phyloP scores from a whole-genome alignment of 768 basidiomycete genomes.

The Boletus reticuloceps region DNA sequence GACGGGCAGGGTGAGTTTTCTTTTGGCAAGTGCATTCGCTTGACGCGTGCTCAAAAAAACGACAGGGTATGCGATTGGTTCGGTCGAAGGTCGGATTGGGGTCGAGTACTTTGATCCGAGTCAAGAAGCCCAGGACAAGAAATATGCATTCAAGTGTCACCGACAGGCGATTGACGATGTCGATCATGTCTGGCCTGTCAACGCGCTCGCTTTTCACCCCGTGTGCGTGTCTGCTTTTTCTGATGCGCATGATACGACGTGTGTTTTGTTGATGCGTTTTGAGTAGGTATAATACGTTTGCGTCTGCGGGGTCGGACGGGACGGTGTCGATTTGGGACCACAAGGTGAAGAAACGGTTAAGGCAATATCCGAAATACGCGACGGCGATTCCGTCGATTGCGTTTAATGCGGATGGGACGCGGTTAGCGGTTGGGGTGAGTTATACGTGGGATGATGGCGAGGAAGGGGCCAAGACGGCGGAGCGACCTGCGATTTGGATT shows the following conservation, averaged over 20 bases:
- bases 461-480: slow-evolving; percentile 61
- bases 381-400: slow-evolving; percentile 74
- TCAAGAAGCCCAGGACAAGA: slow-evolving; percentile 71
- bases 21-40: too few species aligned
- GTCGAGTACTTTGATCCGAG: slow-evolving; percentile 95
- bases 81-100: slow-evolving; percentile 93
- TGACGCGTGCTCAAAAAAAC: too few species aligned
- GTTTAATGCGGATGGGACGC: slow-evolving; percentile 81
- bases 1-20: slow-evolving; percentile 74
- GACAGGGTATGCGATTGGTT: slow-evolving; percentile 83
- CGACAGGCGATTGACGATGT: slow-evolving; percentile 85
- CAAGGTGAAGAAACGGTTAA: slow-evolving; percentile 90
- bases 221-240: slow-evolving; percentile 41
- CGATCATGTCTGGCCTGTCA: slow-evolving; percentile 97
- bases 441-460: slow-evolving; percentile 93
- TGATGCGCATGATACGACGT: too few species aligned
- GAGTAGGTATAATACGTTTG: slow-evolving; percentile 85
- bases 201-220: slow-evolving; percentile 93
- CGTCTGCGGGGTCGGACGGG: slow-evolving; percentile 91
- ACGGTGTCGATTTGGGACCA: slow-evolving; percentile 98
- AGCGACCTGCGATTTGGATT: slow-evolving; percentile 59
- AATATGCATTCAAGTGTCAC: slow-evolving; percentile 93
- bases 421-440: slow-evolving; percentile 79
- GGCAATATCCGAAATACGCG: slow-evolving; percentile 82
- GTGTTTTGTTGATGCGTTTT: not conserved